Evolutionary conservation across 2,329 filamentous ascomycete species (phyloP).

Genomic region (Epichloe gansuensis): DNA sequence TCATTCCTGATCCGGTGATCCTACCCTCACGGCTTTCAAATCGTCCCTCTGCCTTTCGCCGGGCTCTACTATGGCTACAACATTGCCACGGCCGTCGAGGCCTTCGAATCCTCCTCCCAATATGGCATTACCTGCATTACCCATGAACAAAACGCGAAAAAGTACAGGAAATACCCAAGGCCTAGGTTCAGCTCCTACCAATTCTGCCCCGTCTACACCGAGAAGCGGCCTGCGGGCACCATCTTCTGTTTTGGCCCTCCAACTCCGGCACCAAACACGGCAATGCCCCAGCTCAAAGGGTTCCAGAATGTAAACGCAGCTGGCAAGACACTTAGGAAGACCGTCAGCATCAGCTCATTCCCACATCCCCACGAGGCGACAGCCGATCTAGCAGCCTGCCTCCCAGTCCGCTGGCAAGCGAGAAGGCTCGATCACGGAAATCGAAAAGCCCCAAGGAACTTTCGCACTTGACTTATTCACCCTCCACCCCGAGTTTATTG

Average conservation of each 20-base stretch:
- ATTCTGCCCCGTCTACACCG: slow-evolving; percentile 34
- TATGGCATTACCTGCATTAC: slow-evolving; percentile 60
- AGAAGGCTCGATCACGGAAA: slow-evolving; percentile 38
- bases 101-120: slow-evolving; percentile 60
- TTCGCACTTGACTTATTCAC: slow-evolving; percentile 34
- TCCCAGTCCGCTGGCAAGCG: slow-evolving; percentile 45
- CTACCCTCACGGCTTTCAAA: background rate
- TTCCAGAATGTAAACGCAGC: slow-evolving; percentile 43
- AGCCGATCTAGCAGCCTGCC: slow-evolving; percentile 48
- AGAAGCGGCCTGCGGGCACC: slow-evolving; percentile 48
- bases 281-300: slow-evolving; percentile 44
- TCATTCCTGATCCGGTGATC: background rate
- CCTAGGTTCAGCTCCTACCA: slow-evolving; percentile 18
- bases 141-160: slow-evolving; percentile 60
- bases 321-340: slow-evolving; percentile 67
- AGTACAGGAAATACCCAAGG: slow-evolving; percentile 40
- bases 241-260: slow-evolving; percentile 39
- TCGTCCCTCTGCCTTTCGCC: background rate
- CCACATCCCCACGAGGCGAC: slow-evolving; percentile 72
- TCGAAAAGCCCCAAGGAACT: slow-evolving; percentile 44
- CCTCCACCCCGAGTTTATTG: slow-evolving; percentile 57
- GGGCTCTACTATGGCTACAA: slow-evolving; percentile 28
- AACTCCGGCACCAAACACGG: slow-evolving; percentile 40
- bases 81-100: slow-evolving; percentile 55
- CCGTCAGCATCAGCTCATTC: slow-evolving; percentile 87